Percentiles rank a stretch among this genome's conserved stretches.
Conservation (phyloP, 2,329 filamentous ascomycete genomes). For the Lachnum nothofagi region DNA sequence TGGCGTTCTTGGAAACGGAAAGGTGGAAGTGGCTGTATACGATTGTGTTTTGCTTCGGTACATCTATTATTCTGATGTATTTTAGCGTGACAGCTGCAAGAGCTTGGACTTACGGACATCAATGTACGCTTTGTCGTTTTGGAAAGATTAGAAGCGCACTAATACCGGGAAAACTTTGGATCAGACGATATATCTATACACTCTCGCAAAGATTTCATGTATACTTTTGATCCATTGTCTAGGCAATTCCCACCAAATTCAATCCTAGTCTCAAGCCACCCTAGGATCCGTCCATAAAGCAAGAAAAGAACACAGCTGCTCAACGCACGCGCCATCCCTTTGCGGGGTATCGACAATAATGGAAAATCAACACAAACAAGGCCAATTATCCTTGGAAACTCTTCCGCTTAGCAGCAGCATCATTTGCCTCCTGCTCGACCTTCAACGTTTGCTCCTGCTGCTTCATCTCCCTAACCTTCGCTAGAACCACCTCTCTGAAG, state of each 20-base stretch:
- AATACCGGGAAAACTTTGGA: too few species aligned
- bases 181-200: too few species aligned
- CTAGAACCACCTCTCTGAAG: conserved; percentile 89
- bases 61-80: too few species aligned
- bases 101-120: too few species aligned
- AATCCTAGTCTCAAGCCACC: not conserved
- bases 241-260: not conserved
- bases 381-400: conserved; percentile 2
- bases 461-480: conserved; percentile 90
- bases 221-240: not conserved
- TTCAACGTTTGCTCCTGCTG: conserved; percentile 72
- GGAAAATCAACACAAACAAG: not conserved
- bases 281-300: not conserved
- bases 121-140: too few species aligned
- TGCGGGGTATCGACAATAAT: conserved; percentile 15
- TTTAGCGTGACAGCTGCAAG: too few species aligned
- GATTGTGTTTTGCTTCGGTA: too few species aligned
- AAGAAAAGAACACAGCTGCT: not conserved
- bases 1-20: too few species aligned
- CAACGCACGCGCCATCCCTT: conserved; percentile 7
- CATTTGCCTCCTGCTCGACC: conserved; percentile 41
- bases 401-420: conserved; percentile 26
- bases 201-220: not conserved
- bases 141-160: too few species aligned
- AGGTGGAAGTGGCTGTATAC: too few species aligned